Percentiles rank a stretch among this genome's conserved stretches.
Conservation (phyloP, 257 asterid species). For the Parsonsia alboflavescens region DNA sequence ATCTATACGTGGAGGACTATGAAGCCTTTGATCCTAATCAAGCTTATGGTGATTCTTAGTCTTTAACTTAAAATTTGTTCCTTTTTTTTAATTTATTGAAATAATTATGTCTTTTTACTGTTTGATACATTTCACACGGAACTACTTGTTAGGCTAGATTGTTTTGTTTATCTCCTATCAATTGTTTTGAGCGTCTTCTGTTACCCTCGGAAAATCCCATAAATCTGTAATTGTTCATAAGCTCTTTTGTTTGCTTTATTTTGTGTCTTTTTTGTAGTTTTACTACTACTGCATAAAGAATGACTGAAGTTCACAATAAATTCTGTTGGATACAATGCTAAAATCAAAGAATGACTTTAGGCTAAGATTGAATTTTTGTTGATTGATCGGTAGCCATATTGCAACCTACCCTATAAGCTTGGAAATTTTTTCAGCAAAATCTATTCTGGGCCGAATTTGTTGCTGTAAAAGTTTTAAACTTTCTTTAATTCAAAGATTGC, state of each 20-base stretch:
- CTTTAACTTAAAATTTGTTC: constrained; percentile 6
- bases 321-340: neutral
- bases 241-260: neutral
- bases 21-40: constrained; percentile 91
- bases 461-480: neutral
- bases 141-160: neutral
- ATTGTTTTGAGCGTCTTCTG: neutral
- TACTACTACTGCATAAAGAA: neutral
- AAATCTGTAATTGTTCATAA: neutral
- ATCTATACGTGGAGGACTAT: constrained; percentile 76
- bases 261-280: neutral
- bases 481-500: neutral
- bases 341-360: neutral
- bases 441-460: neutral
- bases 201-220: neutral
- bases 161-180: neutral
- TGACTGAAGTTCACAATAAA: no score
- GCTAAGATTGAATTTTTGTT: neutral
- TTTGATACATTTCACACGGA: neutral
- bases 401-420: neutral
- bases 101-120: neutral
- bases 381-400: neutral
- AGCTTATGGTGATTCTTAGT: constrained; percentile 60
- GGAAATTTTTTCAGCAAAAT: neutral
- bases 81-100: no score